Evolutionary conservation across 306 rosid genomes (phyloP), one percentile per base, ranked within the genome.

Genomic region (Vigna radiata): DNA sequence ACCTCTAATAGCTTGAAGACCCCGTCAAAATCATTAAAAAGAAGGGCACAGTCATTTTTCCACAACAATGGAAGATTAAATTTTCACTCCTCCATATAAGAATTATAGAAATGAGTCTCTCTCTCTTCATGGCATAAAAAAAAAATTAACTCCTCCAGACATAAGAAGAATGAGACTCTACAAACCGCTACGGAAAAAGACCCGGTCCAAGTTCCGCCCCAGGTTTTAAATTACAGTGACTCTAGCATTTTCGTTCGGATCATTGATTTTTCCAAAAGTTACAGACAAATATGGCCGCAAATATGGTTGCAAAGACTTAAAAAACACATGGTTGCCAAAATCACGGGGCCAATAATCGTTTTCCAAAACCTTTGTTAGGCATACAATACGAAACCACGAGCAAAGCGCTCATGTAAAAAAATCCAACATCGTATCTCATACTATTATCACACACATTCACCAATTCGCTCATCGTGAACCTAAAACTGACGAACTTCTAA

Each of bases 351-450:
- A 25, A 25, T 2, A 25, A 25, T 2, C 3, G 27, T 25, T 25
- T 25, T 25, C 27, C 27, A 25, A 25, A 25, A 25, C 27, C 27
- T 25, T 25, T 25, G 27, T 25, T 25, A 25, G 27, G 27, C 27
- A 25, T 25, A 25, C 27, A 25, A 25, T 25, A 25, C 27, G 33
- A 29, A 29, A 29, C 33, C 33, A 52, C 88, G 90, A 63, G 91
- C 97, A 87, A 69, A 87, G 77, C 98, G 90, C 76, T 87, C 96
- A 75, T 91, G 91, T 89, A 91, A 93, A 91, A 93, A 71, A 91
- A 90, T 39, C 96, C 97, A 83, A 89, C 87, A 87, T 90, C 43
- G 15, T 15, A 60, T 60, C 18, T 6, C 5, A 29, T 29, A 1
- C 43, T 60, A 60, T 27, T 18, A 77, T 60, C 55, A 65, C 88